Percentiles rank a stretch among this genome's conserved stretches.
Conservation (phyloP, 2,329 filamentous ascomycete species). For the Sclerotinia sclerotiorum region DNA sequence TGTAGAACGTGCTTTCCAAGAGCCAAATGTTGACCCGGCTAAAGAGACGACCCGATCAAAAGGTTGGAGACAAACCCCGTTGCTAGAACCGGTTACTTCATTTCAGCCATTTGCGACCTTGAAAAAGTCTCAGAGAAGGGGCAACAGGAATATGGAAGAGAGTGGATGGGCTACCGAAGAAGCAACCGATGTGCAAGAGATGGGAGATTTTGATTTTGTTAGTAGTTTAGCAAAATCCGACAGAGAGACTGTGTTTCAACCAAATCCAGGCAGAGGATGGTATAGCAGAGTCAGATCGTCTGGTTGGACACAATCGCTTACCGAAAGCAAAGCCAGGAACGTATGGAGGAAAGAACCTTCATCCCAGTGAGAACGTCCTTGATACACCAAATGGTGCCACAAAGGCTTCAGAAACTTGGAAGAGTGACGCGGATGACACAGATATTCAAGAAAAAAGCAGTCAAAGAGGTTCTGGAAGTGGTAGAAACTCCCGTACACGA, state of each 20-base stretch:
- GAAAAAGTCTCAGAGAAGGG: constrained; percentile 54
- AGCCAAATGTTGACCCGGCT: constrained; percentile 46
- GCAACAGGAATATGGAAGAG: constrained; percentile 48
- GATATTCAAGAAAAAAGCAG: constrained; percentile 35
- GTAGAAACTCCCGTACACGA: constrained; percentile 40
- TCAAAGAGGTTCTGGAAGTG: constrained; percentile 43
- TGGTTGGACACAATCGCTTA: constrained; percentile 83
- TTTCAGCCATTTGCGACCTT: constrained; percentile 63
- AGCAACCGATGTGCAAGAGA: constrained; percentile 88
- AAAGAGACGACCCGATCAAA: constrained; percentile 54
- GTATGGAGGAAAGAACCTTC: constrained; percentile 82
- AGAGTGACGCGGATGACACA: constrained; percentile 70
- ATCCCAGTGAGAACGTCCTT: constrained; percentile 88
- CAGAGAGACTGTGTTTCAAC: constrained; percentile 85
- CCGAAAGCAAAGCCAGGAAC: constrained; percentile 62
- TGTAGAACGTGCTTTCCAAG: constrained; percentile 42
- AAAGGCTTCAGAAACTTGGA: constrained; percentile 51
- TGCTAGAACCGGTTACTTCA: constrained; percentile 61
- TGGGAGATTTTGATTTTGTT: constrained; percentile 93
- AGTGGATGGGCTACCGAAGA: constrained; percentile 97
- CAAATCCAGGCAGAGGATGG: constrained; percentile 87
- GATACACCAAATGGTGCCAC: constrained; percentile 51
- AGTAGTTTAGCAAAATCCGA: constrained; percentile 90
- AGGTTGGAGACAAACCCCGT: constrained; percentile 67
- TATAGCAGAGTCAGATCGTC: constrained; percentile 83